Conservation (phyloP, 768 basidiomycete species). For the Leucocoprinus leucothites region DNA sequence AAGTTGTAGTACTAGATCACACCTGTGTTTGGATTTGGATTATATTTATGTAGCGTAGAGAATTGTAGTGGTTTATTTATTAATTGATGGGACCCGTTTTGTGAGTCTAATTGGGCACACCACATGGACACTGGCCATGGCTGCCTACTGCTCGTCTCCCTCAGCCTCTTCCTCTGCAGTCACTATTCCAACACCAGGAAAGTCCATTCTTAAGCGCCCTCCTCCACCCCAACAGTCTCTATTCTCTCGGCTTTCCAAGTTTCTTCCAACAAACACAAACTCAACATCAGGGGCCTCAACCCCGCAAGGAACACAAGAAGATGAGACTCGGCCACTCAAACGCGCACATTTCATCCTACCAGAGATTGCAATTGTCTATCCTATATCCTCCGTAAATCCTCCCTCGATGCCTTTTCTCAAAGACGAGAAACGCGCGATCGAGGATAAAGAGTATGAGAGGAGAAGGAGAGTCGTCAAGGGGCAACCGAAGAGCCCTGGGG, state of each 20-base stretch:
- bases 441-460: slow-evolving; percentile 70
- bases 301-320: slow-evolving; percentile 25
- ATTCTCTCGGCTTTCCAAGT: slow-evolving; percentile 70
- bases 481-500: slow-evolving; percentile 34
- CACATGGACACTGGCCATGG: slow-evolving; percentile 18
- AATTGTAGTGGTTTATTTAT: slow-evolving; percentile 7
- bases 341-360: slow-evolving; percentile 91
- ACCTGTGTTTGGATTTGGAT: background rate
- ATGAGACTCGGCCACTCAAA: slow-evolving; percentile 62
- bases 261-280: slow-evolving; percentile 50
- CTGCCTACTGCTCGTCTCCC: slow-evolving; percentile 30
- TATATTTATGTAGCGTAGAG: slow-evolving; percentile 1
- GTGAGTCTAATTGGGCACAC: background rate
- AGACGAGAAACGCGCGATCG: slow-evolving; percentile 80
- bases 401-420: slow-evolving; percentile 76
- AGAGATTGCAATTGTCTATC: slow-evolving; percentile 83
- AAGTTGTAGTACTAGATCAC: no score
- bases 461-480: slow-evolving; percentile 63
- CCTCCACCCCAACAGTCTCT: slow-evolving; percentile 66
- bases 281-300: slow-evolving; percentile 2
- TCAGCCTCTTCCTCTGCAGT: slow-evolving; percentile 75
- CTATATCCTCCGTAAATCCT: slow-evolving; percentile 81
- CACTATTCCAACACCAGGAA: slow-evolving; percentile 75
- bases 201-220: slow-evolving; percentile 78
- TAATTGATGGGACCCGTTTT: background rate